Base-by-base conservation (phyloP, 2,329 filamentous ascomycete genomes). In the Cadophora sp. region DNA sequence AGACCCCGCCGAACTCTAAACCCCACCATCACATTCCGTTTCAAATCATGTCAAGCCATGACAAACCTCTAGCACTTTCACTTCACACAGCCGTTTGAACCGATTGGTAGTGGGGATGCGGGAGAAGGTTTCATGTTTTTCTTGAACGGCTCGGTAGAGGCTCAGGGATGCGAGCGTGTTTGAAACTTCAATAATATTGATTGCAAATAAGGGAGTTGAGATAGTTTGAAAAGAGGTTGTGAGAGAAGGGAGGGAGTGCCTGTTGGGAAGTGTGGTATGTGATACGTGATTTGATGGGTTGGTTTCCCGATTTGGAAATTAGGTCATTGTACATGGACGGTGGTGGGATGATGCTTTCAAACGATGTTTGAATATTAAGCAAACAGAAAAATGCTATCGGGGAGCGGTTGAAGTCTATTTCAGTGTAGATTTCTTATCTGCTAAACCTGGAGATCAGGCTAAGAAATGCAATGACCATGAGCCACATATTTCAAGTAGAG, bases 101-200 rank as follows among this genome's bases (percentile, higher is more conserved):
- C 53, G 53, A 22, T 3, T 8, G n/a, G 43, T 43, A 22, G 43
- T 48, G 43, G n/a, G 12, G 43, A 2, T 9, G 55, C 53, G 53
- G 53, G 53, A 58, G 55, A 58, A 37, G 55, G 55, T 58, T 58
- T 58, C 29, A 58, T 3, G 29, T 31, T 55, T 31, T 27, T 55
- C 31, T 27, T n/a, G n/a, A n/a, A n/a, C n/a, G n/a, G n/a, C n/a
- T n/a, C n/a, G n/a, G n/a, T 55, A 55, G 27, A 31, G 26, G 27
- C 51, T 55, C 27, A 14, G 31, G 51, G 26, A n/a, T 55, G 26
- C 51, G 26, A 31, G 27, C 27, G 51, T 8, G 16, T 29, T 31
- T 31, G 51, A 16, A 53, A 53, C 50, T 53, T 27, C 16, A 27
- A 50, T 24, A 6, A 51, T 53, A 16, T 16, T 19, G 14, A 43